Percentiles rank a stretch among this genome's conserved stretches.
phyloP scores from a whole-genome alignment of 2,329 filamentous ascomycete genomes.

The Trichoderma cornu-damae region DNA sequence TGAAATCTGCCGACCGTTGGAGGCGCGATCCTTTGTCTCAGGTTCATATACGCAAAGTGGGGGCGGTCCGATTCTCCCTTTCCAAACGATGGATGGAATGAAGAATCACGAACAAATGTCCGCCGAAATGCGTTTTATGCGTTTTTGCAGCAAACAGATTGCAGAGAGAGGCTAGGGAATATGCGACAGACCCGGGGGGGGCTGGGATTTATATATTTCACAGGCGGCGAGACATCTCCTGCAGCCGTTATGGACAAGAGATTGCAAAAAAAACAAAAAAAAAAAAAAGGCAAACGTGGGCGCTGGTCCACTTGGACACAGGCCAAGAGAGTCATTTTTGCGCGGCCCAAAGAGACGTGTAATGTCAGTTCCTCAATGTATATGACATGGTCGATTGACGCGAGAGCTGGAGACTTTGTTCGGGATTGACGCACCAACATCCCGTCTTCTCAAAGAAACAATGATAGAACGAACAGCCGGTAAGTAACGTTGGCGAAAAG shows the following conservation, averaged over 20 bases:
- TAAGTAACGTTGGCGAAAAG: too few species aligned
- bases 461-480: too few species aligned
- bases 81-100: constrained; percentile 33
- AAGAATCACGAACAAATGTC: constrained; percentile 24
- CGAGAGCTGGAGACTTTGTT: too few species aligned
- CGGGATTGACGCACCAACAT: too few species aligned
- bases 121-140: not conserved
- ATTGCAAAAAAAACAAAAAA: too few species aligned
- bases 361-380: not conserved
- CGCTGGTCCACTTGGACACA: not conserved
- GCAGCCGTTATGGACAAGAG: not conserved
- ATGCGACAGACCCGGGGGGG: not conserved
- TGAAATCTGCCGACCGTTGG: not conserved
- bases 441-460: too few species aligned
- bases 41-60: not conserved
- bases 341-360: not conserved
- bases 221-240: not conserved
- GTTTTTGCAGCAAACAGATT: not conserved
- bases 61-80: constrained; percentile 5
- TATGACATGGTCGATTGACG: not conserved
- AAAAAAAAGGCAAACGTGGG: too few species aligned
- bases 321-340: not conserved
- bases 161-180: not conserved
- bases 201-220: not conserved
- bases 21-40: not conserved